Base-by-base conservation (phyloP, 805 yeast species). In the Kuraishia cidri region DNA sequence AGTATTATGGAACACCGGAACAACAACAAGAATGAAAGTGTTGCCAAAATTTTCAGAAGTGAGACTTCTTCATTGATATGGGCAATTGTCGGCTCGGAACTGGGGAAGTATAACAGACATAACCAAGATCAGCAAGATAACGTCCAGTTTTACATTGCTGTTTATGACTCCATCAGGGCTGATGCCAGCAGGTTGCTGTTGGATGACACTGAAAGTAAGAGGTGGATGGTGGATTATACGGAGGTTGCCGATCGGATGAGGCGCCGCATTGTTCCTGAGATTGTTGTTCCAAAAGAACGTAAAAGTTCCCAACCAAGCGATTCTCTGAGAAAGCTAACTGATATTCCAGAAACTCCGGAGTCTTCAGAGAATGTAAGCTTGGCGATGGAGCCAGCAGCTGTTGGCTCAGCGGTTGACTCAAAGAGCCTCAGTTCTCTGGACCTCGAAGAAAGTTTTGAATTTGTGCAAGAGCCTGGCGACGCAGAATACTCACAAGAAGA, bases 171-270 rank as follows among this genome's bases (percentile, higher is more conserved):
- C 6, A 44, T 75, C 33, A 72, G 67, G 33, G 37, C 58, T 3
- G 76, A 67, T 37, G 48, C 62, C 1, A 49, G 50, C 4, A 44
- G 74, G 31, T 44, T 69, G 18, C 36, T 58, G 7, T 40, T 43
- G 1, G 48, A 39, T 7, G 42, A 41, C 2, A 14, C 8, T 4
- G 18, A 11, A 12, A n/a, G 13, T 3, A 24, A 17, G 17, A 28
- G 19, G 15, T 31, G 33, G 69, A 50, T 63, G 2, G 52, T 84
- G 7, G 94, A 83, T 47, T 66, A 69, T 20, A 73, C 79, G 32
- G 94, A 85, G 48, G 82, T 84, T 22, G 60, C 66, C 19, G 75
- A 78, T 42, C 57, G 90, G 40, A 79, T 74, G 71, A 61, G 88
- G 21, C 75, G 66, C 37, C 59, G 82, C 37, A 47, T 84, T 29